A percentile compares a stretch with the other conserved stretches of the same genome.
Evolutionary conservation across 1,139 yeast species (phyloP).

Genomic region (Candida dubliniensis): DNA sequence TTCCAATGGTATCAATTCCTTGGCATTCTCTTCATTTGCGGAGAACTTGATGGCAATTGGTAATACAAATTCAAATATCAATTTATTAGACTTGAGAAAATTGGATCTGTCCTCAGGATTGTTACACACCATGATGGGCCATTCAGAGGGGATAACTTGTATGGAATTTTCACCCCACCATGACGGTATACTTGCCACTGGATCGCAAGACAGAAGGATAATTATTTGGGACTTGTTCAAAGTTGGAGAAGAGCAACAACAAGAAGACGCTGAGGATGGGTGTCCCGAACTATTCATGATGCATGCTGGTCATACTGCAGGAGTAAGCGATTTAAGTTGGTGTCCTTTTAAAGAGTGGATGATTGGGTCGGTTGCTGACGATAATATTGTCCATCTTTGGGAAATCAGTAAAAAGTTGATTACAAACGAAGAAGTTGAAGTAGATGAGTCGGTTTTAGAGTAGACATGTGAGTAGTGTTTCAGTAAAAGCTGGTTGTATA

Average conservation of each 20-base stretch:
- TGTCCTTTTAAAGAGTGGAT: constrained; percentile 74
- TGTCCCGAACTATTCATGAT: constrained; percentile 80
- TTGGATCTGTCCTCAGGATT: constrained; percentile 27
- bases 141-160: constrained; percentile 65
- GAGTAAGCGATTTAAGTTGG: constrained; percentile 71
- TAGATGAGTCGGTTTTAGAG: constrained; percentile 3
- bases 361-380: constrained; percentile 71
- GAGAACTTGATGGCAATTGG: constrained; percentile 64
- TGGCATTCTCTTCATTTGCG: constrained; percentile 66
- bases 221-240: constrained; percentile 72
- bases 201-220: constrained; percentile 69
- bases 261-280: constrained; percentile 78
- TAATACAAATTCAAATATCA: constrained; percentile 65
- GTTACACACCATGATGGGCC: constrained; percentile 77
- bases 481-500: too few species aligned
- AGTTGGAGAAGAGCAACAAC: constrained; percentile 78
- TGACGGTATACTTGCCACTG: constrained; percentile 73
- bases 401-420: constrained; percentile 57
- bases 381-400: constrained; percentile 78
- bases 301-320: constrained; percentile 85
- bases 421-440: constrained; percentile 23
- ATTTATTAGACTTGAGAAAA: constrained; percentile 59
- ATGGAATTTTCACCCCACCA: constrained; percentile 71
- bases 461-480: too few species aligned
- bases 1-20: constrained; percentile 54